Base-by-base conservation (phyloP, 1,284 basidiomycete genomes). In the Fomitopsis palustris region DNA sequence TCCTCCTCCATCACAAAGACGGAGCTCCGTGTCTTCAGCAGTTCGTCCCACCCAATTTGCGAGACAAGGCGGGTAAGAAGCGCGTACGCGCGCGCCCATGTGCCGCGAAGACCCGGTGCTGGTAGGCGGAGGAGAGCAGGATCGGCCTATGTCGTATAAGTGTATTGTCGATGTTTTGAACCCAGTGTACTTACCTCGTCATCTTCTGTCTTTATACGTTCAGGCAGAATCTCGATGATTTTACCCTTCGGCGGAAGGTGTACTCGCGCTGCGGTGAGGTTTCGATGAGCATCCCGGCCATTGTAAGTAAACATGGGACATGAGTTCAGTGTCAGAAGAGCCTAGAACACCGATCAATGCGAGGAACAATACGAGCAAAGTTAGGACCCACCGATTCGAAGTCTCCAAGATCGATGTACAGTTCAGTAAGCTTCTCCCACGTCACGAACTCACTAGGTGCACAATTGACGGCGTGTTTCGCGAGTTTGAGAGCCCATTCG, bases 1-100 rank as follows among this genome's bases (percentile, higher is more conserved):
- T 99, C 96, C 72, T 99, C 96, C 74, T 99, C 96, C 96, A 99
- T 99, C 39, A 99, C 97, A 75, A 99, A 99, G 10, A 99, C 96
- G 52, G 82, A 78, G 72, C 92, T 95, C 80, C 96, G 88, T 31
- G 92, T 92, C 78, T 95, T 95, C 59, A 99, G 82, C 16, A 99
- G 82, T 77, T 99, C 97, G 75, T 99, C 97, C 97, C 96, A 99
- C 0, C 96, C 97, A 64, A 99, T 95, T 67, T 94, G 87, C 4
- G 90, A 88, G 31, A 97, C 95, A 19, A 99, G 85, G 1, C 89
- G 85, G 6, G 96, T 92, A 17, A 99, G 83, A 17, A 99, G 84
- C 3, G 88, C 81, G 70, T 99, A 99, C 0, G 97, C 97, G 58
- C 95, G 87, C 4, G 95, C 90, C 86, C 97, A 99, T 0, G 97